Conservation (phyloP, 805 yeast species). For the Metschnikowia continentalis region DNA sequence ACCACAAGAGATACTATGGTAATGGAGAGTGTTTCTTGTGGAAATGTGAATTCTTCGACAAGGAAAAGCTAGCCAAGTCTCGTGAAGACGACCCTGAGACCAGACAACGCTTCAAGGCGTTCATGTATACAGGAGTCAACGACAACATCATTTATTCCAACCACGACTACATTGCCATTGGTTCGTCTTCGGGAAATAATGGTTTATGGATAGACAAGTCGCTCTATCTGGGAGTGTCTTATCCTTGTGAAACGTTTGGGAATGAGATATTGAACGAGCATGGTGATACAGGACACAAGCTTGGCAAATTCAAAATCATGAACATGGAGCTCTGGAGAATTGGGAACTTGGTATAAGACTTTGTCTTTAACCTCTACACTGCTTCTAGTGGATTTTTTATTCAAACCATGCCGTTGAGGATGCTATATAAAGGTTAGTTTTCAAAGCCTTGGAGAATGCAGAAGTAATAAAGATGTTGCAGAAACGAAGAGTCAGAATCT, state of each 20-base stretch:
- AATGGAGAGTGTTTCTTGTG: conserved; percentile 95
- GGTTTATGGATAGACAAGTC: conserved; percentile 85
- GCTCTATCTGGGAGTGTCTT: conserved; percentile 71
- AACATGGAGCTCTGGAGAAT: conserved; percentile 87
- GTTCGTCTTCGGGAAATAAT: conserved; percentile 90
- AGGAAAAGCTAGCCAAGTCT: conserved; percentile 8
- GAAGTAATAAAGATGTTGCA: conserved; percentile 1
- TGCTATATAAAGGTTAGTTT: conserved; percentile 27
- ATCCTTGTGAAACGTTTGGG: conserved; percentile 79
- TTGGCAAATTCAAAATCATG: conserved; percentile 64
- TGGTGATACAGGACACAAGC: conserved; percentile 17
- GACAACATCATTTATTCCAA: conserved; percentile 84
- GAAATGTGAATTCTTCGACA: conserved; percentile 54
- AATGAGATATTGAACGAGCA: conserved; percentile 61
- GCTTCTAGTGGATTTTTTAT: neutral
- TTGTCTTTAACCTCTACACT: neutral
- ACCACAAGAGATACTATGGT: conserved; percentile 74
- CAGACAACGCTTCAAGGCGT: conserved; percentile 59
- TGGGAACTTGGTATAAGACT: conserved; percentile 28
- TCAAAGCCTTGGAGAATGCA: conserved; percentile 3
- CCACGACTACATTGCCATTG: conserved; percentile 71
- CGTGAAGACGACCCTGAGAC: conserved; percentile 7
- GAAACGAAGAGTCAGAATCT: neutral
- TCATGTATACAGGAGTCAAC: conserved; percentile 82
- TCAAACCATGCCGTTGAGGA: conserved; percentile 47